Percentiles rank a stretch among this genome's conserved stretches.
Conservation (phyloP, 495 filamentous ascomycete species). For the Zalerion maritima region DNA sequence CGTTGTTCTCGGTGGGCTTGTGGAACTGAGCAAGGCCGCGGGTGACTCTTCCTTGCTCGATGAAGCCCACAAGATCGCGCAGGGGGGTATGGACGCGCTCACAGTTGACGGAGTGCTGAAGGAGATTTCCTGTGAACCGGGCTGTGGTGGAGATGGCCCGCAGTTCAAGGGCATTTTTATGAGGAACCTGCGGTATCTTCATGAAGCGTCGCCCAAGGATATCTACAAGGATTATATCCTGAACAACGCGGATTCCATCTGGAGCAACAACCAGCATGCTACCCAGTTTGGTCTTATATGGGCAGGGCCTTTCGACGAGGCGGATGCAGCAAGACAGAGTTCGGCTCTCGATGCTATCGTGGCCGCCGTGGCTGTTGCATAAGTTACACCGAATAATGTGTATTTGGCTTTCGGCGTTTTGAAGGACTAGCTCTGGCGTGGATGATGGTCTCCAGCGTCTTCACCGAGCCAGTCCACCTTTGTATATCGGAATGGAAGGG, state of each 20-base stretch:
- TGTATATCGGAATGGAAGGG: too few relatives aligned
- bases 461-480: too few relatives aligned
- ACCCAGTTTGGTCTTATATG: conserved; percentile 43
- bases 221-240: conserved; percentile 39
- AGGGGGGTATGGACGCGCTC: conserved; percentile 42
- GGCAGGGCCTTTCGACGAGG: conserved; percentile 36
- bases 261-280: conserved; percentile 42
- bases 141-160: conserved; percentile 43
- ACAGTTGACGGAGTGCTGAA: conserved; percentile 48
- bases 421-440: too few relatives aligned
- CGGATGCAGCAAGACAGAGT: conserved; percentile 45
- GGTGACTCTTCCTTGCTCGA: conserved; percentile 36
- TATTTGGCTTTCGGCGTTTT: too few relatives aligned
- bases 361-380: conserved; percentile 37
- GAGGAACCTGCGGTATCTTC: conserved; percentile 48
- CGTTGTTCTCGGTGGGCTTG: conserved; percentile 56
- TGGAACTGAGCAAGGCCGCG: conserved; percentile 46
- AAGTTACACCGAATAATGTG: too few relatives aligned
- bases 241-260: conserved; percentile 51
- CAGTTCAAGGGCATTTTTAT: conserved; percentile 77
- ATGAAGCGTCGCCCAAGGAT: conserved; percentile 34
- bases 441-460: too few relatives aligned
- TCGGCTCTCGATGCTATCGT: conserved; percentile 57
- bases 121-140: conserved; percentile 46
- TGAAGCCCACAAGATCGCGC: conserved; percentile 48